A percentile compares a stretch with the other conserved stretches of the same genome.
These are phyloP conservation scores for Nemania sp. DNA, from an alignment of 2,329 filamentous ascomycete species.

Conservation along the genomic window DNA sequence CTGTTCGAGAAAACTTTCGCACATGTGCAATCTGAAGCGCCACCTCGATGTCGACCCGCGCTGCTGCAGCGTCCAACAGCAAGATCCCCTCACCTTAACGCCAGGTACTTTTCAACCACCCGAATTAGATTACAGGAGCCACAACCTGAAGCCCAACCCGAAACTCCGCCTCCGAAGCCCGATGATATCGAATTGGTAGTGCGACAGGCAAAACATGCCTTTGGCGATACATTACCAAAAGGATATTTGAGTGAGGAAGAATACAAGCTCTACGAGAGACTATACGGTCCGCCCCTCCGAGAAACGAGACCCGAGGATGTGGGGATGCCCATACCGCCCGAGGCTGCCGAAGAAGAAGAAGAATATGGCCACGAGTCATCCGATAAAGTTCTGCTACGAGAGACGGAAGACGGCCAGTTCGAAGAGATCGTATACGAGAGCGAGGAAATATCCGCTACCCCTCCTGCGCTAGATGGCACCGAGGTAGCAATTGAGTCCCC, in stretches of 20 bases:
- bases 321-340: slow-evolving; percentile 77
- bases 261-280: slow-evolving; percentile 38
- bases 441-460: slow-evolving; percentile 2
- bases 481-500: slow-evolving; percentile 46
- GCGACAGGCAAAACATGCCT: slow-evolving; percentile 37
- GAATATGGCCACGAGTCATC: slow-evolving; percentile 70
- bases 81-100: slow-evolving; percentile 28
- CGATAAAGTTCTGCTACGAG: slow-evolving; percentile 64
- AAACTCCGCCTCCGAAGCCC: slow-evolving; percentile 4
- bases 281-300: slow-evolving; percentile 39
- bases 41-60: slow-evolving; percentile 33
- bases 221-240: slow-evolving; percentile 41
- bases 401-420: slow-evolving; percentile 66
- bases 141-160: slow-evolving; percentile 6
- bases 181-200: slow-evolving; percentile 41
- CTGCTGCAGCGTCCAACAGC: slow-evolving; percentile 24
- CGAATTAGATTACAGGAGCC: slow-evolving; percentile 37
- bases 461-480: slow-evolving; percentile 34
- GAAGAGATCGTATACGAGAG: slow-evolving; percentile 69
- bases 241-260: slow-evolving; percentile 38
- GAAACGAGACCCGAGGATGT: slow-evolving; percentile 54
- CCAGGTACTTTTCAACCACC: slow-evolving; percentile 46
- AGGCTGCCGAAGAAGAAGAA: slow-evolving; percentile 79
- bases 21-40: slow-evolving; percentile 39
- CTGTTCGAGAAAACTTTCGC: slow-evolving; percentile 54